These are phyloP conservation scores for Tuber indicum DNA, from an alignment of 495 filamentous ascomycete genomes.

Conservation along the genomic window DNA sequence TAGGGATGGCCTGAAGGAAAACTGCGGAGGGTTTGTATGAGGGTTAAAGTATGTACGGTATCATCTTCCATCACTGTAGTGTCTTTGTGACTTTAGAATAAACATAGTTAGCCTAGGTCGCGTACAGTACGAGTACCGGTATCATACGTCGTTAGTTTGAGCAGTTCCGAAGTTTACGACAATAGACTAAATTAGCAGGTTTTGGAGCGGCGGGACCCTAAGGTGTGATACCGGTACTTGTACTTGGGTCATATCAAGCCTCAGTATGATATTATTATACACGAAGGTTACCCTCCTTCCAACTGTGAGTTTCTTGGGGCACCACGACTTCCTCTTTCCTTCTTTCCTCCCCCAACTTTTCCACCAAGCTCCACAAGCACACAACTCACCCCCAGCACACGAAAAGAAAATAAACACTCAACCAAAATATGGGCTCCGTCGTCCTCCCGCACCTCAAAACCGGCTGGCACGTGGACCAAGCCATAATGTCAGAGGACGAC, in stretches of 20 bases:
- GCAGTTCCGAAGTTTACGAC: not conserved
- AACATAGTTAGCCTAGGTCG: not conserved
- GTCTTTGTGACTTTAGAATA: not conserved
- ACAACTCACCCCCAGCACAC: constrained; percentile 3
- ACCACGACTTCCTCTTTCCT: not conserved
- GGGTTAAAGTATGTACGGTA: not conserved
- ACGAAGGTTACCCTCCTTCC: not conserved
- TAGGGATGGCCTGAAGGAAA: not conserved
- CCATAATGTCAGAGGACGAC: constrained; percentile 87
- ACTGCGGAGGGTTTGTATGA: not conserved
- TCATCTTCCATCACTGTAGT: not conserved
- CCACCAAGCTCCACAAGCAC: not conserved
- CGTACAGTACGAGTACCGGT: not conserved
- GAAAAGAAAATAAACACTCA: constrained; percentile 5
- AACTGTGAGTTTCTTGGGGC: not conserved
- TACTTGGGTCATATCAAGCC: not conserved
- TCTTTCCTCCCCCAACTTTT: not conserved
- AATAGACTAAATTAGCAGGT: too few species aligned
- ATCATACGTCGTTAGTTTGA: not conserved
- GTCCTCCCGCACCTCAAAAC: constrained; percentile 87
- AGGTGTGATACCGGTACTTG: not conserved
- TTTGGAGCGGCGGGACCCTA: not conserved
- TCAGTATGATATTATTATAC: too few species aligned
- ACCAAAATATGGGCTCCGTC: constrained; percentile 69
- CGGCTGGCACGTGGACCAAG: constrained; percentile 95